Percentiles rank a stretch among this genome's conserved stretches.
Conservation (phyloP, 2,329 filamentous ascomycete genomes). For the Berkeleyomyces rouxiae region DNA sequence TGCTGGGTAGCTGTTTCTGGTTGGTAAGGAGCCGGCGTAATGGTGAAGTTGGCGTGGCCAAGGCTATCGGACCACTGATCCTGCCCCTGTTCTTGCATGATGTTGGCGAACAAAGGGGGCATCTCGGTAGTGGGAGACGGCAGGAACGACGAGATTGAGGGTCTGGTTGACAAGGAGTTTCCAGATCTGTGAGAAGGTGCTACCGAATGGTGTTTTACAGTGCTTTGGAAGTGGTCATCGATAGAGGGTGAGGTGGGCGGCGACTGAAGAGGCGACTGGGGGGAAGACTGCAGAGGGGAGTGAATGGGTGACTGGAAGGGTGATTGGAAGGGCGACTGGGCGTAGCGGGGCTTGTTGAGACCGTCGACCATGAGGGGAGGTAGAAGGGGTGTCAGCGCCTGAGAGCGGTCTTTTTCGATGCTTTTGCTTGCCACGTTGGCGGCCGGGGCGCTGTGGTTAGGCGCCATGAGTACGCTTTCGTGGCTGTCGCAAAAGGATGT, state of each 20-base stretch:
- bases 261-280: constrained; percentile 72
- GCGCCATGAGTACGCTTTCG: constrained; percentile 31
- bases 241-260: constrained; percentile 38
- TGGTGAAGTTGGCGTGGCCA: constrained; percentile 87
- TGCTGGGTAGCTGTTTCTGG: constrained; percentile 45
- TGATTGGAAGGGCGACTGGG: constrained; percentile 26
- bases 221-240: constrained; percentile 34
- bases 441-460: constrained; percentile 29
- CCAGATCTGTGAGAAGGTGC: constrained; percentile 27
- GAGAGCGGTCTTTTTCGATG: constrained; percentile 36
- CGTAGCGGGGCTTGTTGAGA: constrained; percentile 3
- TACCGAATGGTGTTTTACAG: constrained; percentile 20
- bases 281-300: constrained; percentile 29
- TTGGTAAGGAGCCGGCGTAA: constrained; percentile 64
- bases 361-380: constrained; percentile 57
- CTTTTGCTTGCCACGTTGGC: constrained; percentile 5
- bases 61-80: constrained; percentile 75
- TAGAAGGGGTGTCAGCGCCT: constrained; percentile 68
- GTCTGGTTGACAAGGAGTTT: constrained; percentile 39
- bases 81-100: constrained; percentile 44
- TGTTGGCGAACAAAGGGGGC: constrained; percentile 37
- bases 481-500: constrained; percentile 45
- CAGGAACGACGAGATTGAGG: constrained; percentile 60
- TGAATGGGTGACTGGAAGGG: constrained; percentile 19
- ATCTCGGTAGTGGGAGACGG: constrained; percentile 42